Percentiles rank a stretch among this genome's conserved stretches.
These are phyloP conservation scores for Eucalyptus curtisii DNA, from an alignment of 345 rosid species.

Conservation along the genomic window DNA sequence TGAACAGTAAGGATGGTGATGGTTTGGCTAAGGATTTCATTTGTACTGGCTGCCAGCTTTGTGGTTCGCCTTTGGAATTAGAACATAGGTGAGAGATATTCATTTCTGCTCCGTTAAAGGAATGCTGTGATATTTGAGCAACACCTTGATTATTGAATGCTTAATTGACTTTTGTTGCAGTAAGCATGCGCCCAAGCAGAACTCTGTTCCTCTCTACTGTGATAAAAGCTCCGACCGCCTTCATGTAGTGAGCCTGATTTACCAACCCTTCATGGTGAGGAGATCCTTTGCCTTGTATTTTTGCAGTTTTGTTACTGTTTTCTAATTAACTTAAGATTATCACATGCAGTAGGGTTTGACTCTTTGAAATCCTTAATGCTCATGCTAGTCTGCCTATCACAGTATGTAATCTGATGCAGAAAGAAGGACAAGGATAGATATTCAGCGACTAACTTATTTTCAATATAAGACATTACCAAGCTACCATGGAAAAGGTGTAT, in stretches of 20 bases:
- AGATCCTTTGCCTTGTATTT: not conserved
- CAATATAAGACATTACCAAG: not conserved
- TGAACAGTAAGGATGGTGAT: not conserved
- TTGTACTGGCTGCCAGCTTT: constrained; percentile 33
- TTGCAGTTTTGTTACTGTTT: not conserved
- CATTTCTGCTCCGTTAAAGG: not conserved
- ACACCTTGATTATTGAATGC: not conserved
- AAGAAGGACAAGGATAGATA: not conserved
- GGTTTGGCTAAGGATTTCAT: constrained; percentile 33
- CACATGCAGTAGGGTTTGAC: not conserved
- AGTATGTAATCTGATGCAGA: not conserved
- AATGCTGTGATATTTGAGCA: not conserved
- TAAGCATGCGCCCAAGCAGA: constrained; percentile 11
- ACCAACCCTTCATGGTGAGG: constrained; percentile 43
- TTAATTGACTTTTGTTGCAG: not conserved
- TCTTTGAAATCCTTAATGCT: not conserved
- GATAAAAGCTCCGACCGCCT: constrained; percentile 28
- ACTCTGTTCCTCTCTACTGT: constrained; percentile 17
- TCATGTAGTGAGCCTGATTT: constrained; percentile 32
- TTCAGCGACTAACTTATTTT: not conserved
- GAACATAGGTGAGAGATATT: constrained; percentile 8
- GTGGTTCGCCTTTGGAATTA: constrained; percentile 34
- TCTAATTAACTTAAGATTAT: not conserved
- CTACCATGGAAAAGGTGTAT: not conserved
- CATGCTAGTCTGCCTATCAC: not conserved